Percentiles rank a stretch among this genome's conserved stretches.
phyloP scores from a whole-genome alignment of 2,329 filamentous ascomycete genomes.

The Fusarium sp. region DNA sequence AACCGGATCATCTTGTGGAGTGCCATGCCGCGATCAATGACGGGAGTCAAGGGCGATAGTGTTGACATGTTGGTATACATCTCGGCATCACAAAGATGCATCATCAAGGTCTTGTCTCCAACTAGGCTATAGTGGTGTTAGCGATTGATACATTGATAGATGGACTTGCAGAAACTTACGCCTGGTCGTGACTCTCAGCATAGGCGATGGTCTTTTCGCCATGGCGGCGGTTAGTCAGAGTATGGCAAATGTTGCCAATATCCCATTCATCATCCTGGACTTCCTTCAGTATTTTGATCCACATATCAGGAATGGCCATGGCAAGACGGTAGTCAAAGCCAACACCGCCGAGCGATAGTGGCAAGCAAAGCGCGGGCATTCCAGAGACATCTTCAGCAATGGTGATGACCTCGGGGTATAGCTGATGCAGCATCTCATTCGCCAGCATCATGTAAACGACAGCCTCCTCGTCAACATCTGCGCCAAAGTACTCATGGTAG shows the following conservation, averaged over 20 bases:
- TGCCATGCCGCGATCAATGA: conserved; percentile 90
- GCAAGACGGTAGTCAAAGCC: conserved; percentile 97
- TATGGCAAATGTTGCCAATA: conserved; percentile 85
- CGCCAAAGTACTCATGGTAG: conserved; percentile 97
- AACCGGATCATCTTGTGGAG: conserved; percentile 98
- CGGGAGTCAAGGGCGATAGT: conserved; percentile 83
- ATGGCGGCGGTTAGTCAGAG: conserved; percentile 90
- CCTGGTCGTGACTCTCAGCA: conserved; percentile 96
- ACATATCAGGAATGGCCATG: conserved; percentile 98
- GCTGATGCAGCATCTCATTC: conserved; percentile 92
- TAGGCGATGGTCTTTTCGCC: conserved; percentile 99
- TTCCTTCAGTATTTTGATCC: conserved; percentile 98
- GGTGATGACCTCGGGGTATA: conserved; percentile 90
- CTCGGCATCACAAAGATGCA: conserved; percentile 97
- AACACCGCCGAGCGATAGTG: conserved; percentile 86
- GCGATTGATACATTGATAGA: conserved; percentile 27
- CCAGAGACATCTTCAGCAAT: conserved; percentile 98
- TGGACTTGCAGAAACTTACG: conserved; percentile 68
- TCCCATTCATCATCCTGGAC: conserved; percentile 93
- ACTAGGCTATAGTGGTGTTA: conserved; percentile 73
- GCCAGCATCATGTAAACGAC: conserved; percentile 96
- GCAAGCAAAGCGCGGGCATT: conserved; percentile 95
- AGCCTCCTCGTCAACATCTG: conserved; percentile 89
- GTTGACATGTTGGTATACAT: conserved; percentile 98
- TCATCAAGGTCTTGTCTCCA: conserved; percentile 95